Base-by-base conservation (phyloP, 345 rosid genomes). In the Melaleuca quinquenervia region DNA sequence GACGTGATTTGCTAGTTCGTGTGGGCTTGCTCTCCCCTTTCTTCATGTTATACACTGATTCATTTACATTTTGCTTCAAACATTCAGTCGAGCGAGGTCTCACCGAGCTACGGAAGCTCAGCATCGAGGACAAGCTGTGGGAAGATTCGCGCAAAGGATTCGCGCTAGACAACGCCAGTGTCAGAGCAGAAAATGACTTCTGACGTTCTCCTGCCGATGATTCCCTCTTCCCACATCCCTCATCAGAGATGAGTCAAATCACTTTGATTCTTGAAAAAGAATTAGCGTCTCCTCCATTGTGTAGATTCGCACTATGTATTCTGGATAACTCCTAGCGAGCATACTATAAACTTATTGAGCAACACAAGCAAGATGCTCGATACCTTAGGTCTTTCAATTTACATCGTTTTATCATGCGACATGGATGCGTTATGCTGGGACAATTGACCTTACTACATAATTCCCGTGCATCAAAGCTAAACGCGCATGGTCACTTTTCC, bases 81-180 rank as follows among this genome's bases (percentile, higher is more conserved):
- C 84, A 62, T 50, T 87, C 93, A 96, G 99, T 93, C 88, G 97
- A 97, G 89, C 91, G 96, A 22, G 99, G 98, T 9, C 91, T 96
- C 6, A 13, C 86, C 91, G 98, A 97, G 94, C 90, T 97, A 82
- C 93, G 93, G 94, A 97, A 90, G 92, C 82, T 93, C 50, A 92
- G 95, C 83, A 89, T 95, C 14, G 98, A 97, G 91, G 89, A 89
- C 85, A 96, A 94, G 86, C 91, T 93, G 55, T 95, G 98, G 99
- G 95, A 91, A 84, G 91, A 88, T 60, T 88, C 95, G 10, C 93
- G 96, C 12, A 88, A 86, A 91, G 94, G 93, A 50, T 92, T 92
- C 12, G 90, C 89, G 83, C 88, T 55, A 82, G 94, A 88, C 87
- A 52, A 87, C 85, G 50, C 55, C 50, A 87, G 83, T 83, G 85